Base-by-base conservation (phyloP, 345 rosid genomes). In the Citrus australasica region DNA sequence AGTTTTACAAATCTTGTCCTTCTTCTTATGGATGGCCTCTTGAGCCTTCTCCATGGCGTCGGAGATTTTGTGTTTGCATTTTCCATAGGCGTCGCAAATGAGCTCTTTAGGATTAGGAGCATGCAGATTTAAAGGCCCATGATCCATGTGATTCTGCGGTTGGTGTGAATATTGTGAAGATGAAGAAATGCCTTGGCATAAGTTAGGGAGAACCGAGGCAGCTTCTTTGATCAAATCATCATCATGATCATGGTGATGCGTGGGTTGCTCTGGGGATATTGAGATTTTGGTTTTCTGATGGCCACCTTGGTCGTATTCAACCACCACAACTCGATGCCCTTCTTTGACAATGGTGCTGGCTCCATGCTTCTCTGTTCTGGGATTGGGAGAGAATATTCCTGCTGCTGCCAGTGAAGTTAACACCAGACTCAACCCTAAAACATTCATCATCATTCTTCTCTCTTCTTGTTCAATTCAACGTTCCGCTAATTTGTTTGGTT, bases 271-370 rank as follows among this genome's bases (percentile, higher is more conserved):
- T 0, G n/a, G n/a, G n/a, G 90, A 87, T 2, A 91, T 82, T 2
- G 84, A 88, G 42, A 90, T 83, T 80, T 91, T 91, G 60, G 94
- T 91, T 66, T 87, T 92, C 53, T 76, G 87, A 60, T 91, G 86
- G n/a, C 91, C 93, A 53, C 82, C 79, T 65, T 89, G 77, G 14
- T 93, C 97, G 61, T 82, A 90, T 83, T 93, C 94, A 11, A 95
- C 94, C 3, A 91, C 90, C 5, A 93, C 85, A 3, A 88, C 88
- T 22, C 87, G 82, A 59, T 89, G 96, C 4, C 94, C 99, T 55
- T 87, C 92, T 82, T 89, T 91, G 19, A 90, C 86, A n/a, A 90
- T 90, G 48, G 85, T 87, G 10, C 76, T 88, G 8, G 72, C 30
- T 14, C 60, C 77, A 79, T 19, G 69, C 55, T 32, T 53, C 56